Percentiles rank a stretch among this genome's conserved stretches.
Evolutionary conservation across 2,329 filamentous ascomycete species (phyloP).

Genomic region (Colletotrichum kahawae): DNA sequence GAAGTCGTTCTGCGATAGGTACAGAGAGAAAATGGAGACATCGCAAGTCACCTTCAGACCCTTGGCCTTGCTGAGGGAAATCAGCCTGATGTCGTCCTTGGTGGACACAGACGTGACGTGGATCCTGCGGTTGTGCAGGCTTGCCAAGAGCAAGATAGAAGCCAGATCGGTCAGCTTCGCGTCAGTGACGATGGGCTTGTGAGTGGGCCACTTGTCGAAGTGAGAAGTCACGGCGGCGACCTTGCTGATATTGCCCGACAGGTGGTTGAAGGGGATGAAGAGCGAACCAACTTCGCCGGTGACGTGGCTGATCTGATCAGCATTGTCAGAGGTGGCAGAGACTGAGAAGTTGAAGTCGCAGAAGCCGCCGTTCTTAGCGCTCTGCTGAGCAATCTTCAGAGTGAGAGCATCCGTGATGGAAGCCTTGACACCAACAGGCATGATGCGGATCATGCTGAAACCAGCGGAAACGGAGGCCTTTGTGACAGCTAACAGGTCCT

Average conservation of each 20-base stretch:
- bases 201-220: constrained; percentile 77
- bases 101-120: constrained; percentile 83
- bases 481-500: constrained; percentile 72
- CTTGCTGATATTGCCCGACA: constrained; percentile 84
- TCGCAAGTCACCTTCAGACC: constrained; percentile 84
- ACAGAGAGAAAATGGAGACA: constrained; percentile 80
- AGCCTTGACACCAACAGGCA: constrained; percentile 76
- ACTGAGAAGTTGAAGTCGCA: constrained; percentile 86
- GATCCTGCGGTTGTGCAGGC: constrained; percentile 77
- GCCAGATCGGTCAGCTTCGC: constrained; percentile 81
- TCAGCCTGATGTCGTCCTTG: constrained; percentile 79
- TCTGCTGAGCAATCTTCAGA: constrained; percentile 75
- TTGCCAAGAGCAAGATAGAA: constrained; percentile 79
- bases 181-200: constrained; percentile 83
- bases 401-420: constrained; percentile 75
- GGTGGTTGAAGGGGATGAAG: constrained; percentile 83
- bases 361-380: constrained; percentile 69
- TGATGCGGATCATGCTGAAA: constrained; percentile 81
- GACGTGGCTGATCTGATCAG: constrained; percentile 75
- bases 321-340: constrained; percentile 74
- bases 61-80: constrained; percentile 80
- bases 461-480: constrained; percentile 76
- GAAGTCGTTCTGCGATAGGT: constrained; percentile 74
- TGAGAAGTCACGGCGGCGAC: constrained; percentile 80
- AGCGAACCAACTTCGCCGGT: constrained; percentile 78